Evolutionary conservation across 352 stramenopile species (phyloP).

Genomic region (Aphanomyces stellatus): DNA sequence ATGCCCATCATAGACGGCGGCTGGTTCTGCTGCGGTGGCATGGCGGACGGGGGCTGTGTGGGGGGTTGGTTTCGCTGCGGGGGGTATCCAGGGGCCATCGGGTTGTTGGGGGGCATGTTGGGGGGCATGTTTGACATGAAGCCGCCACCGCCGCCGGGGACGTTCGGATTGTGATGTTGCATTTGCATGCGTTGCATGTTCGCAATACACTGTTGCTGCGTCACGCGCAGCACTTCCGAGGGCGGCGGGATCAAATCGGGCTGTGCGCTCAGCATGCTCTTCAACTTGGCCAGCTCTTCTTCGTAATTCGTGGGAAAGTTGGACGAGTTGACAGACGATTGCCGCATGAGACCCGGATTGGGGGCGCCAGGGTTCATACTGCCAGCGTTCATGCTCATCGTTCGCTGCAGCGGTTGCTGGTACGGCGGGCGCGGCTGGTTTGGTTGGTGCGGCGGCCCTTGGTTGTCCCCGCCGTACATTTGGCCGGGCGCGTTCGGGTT

Average conservation of each 20-base stretch:
- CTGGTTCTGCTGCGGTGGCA: background rate
- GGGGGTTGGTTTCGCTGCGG: background rate
- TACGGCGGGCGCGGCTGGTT: slow-evolving; percentile 32
- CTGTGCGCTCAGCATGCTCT: slow-evolving; percentile 86
- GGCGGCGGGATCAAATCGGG: slow-evolving; percentile 77
- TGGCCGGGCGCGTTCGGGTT: background rate
- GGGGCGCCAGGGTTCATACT: too few species aligned
- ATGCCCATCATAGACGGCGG: background rate
- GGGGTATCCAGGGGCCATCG: background rate
- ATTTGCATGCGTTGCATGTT: slow-evolving; percentile 46
- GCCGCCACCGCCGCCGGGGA: too few species aligned
- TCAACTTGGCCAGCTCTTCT: slow-evolving; percentile 79
- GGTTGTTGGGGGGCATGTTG: background rate
- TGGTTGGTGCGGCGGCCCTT: slow-evolving; percentile 23
- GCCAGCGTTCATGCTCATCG: slow-evolving; percentile 34
- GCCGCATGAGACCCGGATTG: slow-evolving; percentile 56
- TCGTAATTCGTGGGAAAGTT: slow-evolving; percentile 54
- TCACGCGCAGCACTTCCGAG: slow-evolving; percentile 79
- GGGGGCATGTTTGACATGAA: slow-evolving; percentile 5
- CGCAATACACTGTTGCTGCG: slow-evolving; percentile 39
- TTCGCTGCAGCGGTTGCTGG: slow-evolving; percentile 23
- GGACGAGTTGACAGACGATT: slow-evolving; percentile 15
- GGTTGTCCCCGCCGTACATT: slow-evolving; percentile 20
- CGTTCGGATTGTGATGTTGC: slow-evolving; percentile 21
- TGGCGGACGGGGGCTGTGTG: background rate